Evolutionary conservation across 306 rosid species (phyloP), one percentile per base, ranked within the genome.

Genomic region (Malus sylvestris): DNA sequence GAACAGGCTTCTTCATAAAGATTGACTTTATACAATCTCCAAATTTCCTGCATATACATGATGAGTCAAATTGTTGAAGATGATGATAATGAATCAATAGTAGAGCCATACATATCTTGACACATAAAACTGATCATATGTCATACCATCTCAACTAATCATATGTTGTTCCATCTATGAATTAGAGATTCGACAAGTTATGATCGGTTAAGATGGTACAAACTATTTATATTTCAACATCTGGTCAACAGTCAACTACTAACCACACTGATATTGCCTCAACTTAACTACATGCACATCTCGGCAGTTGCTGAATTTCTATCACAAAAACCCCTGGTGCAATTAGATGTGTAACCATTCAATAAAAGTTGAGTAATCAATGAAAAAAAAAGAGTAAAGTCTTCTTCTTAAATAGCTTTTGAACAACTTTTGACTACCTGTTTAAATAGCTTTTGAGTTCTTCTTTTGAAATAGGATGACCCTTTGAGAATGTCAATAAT

Each of bases 401-500:
- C 35, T 1, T 20, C 35, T 32, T 32, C 35, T 32, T 32, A 32
- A 32, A 32, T 32, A 32, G 35, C 35, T 32, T 32, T 32, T 32
- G 35, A 32, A 32, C 35, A 4, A 5, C 6, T 32, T 32, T 32
- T 32, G 35, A 32, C 42, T 55, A 76, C 73, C 73, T 35, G 7
- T 4, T 35, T 38, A 67, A 55, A 19, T 52, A 42, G 30, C 40
- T 8, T 55, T 15, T 1, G 70, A 79, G 82, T 71, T 79, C 78
- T 71, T 79, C 78, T 30, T 27, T 10, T 5, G 68, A 53, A 53
- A 72, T 32, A 64, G 59, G 69, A 16, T 40, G 60, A 2, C 52
- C 73, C 3, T 14, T 55, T 4, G 68, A 66, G 74, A 72, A 79
- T 35, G 82, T 72, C 49, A 42, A 2, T 52, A 52, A 64, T 67